Conservation (phyloP, 2,329 filamentous ascomycete species). For the Gyromitra esculenta region DNA sequence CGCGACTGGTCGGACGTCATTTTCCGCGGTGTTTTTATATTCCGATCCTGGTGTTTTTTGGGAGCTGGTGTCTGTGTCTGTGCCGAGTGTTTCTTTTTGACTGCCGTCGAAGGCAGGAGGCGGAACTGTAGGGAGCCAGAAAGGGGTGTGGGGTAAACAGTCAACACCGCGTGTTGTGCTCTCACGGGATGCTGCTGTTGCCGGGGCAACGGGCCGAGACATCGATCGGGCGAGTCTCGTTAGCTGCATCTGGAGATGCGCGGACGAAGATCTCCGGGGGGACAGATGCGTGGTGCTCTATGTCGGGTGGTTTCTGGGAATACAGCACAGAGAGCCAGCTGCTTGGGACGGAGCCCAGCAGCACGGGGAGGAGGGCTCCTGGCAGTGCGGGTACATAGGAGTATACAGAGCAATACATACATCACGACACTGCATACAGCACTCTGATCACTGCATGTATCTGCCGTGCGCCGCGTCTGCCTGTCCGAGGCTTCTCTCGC, state of each 20-base stretch:
- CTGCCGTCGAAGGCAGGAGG: neutral
- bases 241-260: neutral
- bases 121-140: neutral
- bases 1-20: conserved; percentile 37
- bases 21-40: neutral
- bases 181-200: conserved; percentile 21
- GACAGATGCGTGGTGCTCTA: neutral
- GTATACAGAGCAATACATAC: no score
- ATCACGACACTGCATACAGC: no score
- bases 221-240: neutral
- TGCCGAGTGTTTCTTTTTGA: neutral
- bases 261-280: no score
- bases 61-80: neutral
- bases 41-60: neutral
- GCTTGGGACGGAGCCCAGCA: no score
- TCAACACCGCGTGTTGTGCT: conserved; percentile 36
- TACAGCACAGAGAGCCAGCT: no score
- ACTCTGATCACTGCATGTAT: no score
- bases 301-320: no score
- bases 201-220: conserved; percentile 4
- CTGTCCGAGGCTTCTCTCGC: no score
- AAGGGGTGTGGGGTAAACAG: conserved; percentile 39
- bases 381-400: no score
- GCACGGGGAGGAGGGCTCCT: no score
- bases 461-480: no score